These are phyloP conservation scores for Termitomyces sp. DNA, from an alignment of 768 basidiomycete genomes.

Conservation along the genomic window DNA sequence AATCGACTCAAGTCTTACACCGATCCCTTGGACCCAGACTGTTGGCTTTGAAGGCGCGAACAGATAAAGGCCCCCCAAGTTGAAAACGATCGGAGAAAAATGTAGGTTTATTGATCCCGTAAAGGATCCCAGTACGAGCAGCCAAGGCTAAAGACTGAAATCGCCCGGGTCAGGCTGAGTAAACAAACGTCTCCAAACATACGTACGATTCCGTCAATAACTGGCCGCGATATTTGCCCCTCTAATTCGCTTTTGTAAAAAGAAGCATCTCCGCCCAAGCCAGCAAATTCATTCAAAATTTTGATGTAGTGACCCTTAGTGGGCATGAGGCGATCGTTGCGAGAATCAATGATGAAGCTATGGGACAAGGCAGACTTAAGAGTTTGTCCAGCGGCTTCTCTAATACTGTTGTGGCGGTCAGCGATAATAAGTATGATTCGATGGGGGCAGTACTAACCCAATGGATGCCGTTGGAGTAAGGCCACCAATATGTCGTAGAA, in stretches of 20 bases:
- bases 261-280: conserved; percentile 73
- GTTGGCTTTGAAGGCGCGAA: conserved; percentile 73
- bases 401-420: conserved; percentile 47
- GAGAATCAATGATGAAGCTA: conserved; percentile 67
- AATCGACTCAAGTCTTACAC: conserved; percentile 32
- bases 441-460: conserved; percentile 43
- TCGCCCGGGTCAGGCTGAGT: neutral
- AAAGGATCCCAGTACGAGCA: conserved; percentile 65
- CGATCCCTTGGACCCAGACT: conserved; percentile 76
- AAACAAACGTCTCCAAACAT: neutral
- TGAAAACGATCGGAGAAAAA: conserved; percentile 87
- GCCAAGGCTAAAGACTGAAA: conserved; percentile 69
- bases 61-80: conserved; percentile 84
- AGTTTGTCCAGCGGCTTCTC: conserved; percentile 75
- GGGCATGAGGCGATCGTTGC: conserved; percentile 63
- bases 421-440: neutral
- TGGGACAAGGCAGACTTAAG: conserved; percentile 84
- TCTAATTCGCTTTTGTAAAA: conserved; percentile 74
- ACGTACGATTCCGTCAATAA: conserved; percentile 58
- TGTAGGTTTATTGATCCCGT: conserved; percentile 46
- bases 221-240: conserved; percentile 51
- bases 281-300: conserved; percentile 65
- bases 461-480: conserved; percentile 76
- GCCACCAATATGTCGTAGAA: conserved; percentile 67
- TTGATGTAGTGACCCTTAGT: conserved; percentile 61